Percentiles rank a stretch among this genome's conserved stretches.
phyloP scores from a whole-genome alignment of 257 asterid species.

The Solanum piurae region DNA sequence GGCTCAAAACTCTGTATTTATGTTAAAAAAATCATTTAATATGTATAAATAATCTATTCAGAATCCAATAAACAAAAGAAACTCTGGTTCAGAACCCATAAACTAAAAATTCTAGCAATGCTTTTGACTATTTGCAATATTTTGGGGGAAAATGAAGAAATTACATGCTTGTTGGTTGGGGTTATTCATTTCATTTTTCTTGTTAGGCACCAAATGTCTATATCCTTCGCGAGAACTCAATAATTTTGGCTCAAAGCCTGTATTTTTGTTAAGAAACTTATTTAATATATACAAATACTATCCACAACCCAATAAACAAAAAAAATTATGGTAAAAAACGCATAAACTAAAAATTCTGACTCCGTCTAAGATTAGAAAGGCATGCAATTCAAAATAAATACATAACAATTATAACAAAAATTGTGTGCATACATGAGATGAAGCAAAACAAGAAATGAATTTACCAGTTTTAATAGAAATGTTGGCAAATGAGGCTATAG shows the following conservation, averaged over 20 bases:
- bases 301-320: background rate
- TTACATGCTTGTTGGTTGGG: background rate
- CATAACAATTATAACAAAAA: background rate
- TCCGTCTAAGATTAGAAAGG: background rate
- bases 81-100: background rate
- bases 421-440: background rate
- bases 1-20: background rate
- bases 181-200: background rate
- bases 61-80: background rate
- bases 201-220: background rate
- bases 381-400: background rate
- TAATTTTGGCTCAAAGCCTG: background rate
- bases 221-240: background rate
- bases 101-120: background rate
- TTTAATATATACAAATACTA: background rate
- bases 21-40: background rate
- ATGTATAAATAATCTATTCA: background rate
- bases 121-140: background rate
- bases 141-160: background rate
- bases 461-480: conserved; percentile 52
- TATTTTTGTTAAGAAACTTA: background rate
- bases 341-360: background rate
- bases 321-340: background rate
- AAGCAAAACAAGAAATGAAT: background rate
- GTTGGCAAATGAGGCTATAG: conserved; percentile 39